A percentile compares a stretch with the other conserved stretches of the same genome.
phyloP scores from a whole-genome alignment of 345 rosid species.

The Acer yangbiense region DNA sequence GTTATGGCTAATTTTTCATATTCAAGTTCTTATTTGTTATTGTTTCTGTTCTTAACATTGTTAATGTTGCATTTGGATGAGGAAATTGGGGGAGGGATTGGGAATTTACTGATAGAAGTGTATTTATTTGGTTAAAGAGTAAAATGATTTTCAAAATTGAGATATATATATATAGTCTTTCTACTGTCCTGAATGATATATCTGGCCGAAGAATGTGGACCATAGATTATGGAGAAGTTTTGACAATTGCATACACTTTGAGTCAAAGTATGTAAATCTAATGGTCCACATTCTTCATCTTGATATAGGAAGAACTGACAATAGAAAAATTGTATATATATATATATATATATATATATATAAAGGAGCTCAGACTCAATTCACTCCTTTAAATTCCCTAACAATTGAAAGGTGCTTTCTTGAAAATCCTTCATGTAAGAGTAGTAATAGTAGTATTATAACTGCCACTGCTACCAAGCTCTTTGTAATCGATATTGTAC shows the following conservation, averaged over 20 bases:
- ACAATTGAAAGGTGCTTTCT: not conserved
- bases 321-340: too few species aligned
- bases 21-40: not conserved
- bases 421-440: not conserved
- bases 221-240: too few species aligned
- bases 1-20: conserved; percentile 3
- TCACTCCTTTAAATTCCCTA: not conserved
- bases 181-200: too few species aligned
- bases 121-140: not conserved
- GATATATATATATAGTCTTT: too few species aligned
- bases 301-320: too few species aligned
- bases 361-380: not conserved
- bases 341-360: not conserved
- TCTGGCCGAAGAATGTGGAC: too few species aligned
- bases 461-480: not conserved
- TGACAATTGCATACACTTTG: too few species aligned
- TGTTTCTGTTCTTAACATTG: not conserved
- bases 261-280: too few species aligned
- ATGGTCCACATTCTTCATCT: too few species aligned
- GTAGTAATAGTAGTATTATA: not conserved
- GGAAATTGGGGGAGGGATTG: not conserved
- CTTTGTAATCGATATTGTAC: not conserved
- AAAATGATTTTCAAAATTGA: not conserved
- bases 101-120: not conserved
- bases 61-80: not conserved